phyloP scores from a whole-genome alignment of 1,284 basidiomycete species.

The Cryptococcus hybrid region DNA sequence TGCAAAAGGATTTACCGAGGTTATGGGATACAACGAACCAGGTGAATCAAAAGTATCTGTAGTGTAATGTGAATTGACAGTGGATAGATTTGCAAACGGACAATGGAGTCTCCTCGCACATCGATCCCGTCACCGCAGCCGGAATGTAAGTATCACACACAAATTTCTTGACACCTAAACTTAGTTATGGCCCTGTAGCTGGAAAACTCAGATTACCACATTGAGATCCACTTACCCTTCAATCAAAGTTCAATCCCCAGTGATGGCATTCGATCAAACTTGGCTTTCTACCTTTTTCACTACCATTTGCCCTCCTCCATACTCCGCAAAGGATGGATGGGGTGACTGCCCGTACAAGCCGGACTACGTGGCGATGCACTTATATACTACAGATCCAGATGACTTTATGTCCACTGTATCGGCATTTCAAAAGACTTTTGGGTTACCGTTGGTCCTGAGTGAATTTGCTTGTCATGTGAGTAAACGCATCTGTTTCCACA shows the following conservation, averaged over 20 bases:
- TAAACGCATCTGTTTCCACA: constrained; percentile 1
- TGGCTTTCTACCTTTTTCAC: constrained; percentile 27
- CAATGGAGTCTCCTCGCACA: background rate
- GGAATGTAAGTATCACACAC: constrained; percentile 1
- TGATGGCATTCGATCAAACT: constrained; percentile 14
- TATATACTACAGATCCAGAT: constrained; percentile 15
- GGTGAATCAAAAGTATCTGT: constrained; percentile 13
- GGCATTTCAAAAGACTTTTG: constrained; percentile 12
- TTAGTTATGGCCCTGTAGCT: constrained; percentile 6
- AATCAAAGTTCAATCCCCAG: constrained; percentile 23
- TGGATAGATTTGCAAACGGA: constrained; percentile 6
- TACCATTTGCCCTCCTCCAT: constrained; percentile 20
- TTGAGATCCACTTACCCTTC: constrained; percentile 15
- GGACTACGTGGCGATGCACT: constrained; percentile 21
- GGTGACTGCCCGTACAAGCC: constrained; percentile 19
- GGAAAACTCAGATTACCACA: constrained; percentile 16
- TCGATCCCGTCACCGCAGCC: constrained; percentile 1
- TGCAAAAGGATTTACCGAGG: constrained; percentile 20
- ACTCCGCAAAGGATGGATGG: constrained; percentile 7
- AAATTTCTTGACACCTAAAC: background rate
- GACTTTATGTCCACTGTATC: constrained; percentile 13
- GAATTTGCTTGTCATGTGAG: constrained; percentile 23
- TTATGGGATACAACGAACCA: constrained; percentile 34
- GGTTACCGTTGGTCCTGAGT: constrained; percentile 14
- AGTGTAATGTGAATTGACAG: background rate